Base-by-base conservation (phyloP, 805 yeast species). In the Lachancea mirantina region DNA sequence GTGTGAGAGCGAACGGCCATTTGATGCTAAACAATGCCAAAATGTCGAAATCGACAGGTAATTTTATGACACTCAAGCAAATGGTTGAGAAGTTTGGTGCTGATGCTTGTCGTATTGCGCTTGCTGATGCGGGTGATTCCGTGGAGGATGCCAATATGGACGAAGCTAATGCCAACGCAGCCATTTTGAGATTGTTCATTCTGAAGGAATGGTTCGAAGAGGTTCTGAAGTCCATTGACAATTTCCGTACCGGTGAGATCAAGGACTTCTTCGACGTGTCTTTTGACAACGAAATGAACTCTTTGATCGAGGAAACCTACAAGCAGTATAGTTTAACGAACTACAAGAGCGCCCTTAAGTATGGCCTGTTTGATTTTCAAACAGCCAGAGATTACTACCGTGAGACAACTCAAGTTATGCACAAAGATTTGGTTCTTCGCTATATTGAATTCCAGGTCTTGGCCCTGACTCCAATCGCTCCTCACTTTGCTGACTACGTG, bases 61-160 rank as follows among this genome's bases (percentile, higher is more conserved):
- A 92, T 68, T 92, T 92, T 59, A 70, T 84, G 78, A 92, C 97
- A 32, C 68, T 92, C 59, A 73, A 78, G 49, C 85, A 92, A 60
- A 73, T 82, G 57, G 78, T 79, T 39, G 70, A 76, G 49, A 92
- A 92, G 64, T 92, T 78, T 48, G 98, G 98, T 61, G 95, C 97
- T 32, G 98, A 92, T 61, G 96, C 97, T 25, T 69, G 95, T 8
- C 82, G 98, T 70, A 84, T 92, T 59, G 96, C 98, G 4, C 68
- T 92, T 45, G 98, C 97, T 28, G 98, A 92, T 67, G 96, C 96
- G 32, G 98, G 98, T 68, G 98, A 92, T 59, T 70, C 92, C 26
- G 76, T 87, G 46, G 98, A 92, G 65, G 98, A 92, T 62, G 98
- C 98, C 33, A 92, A 92, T 68, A 84, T 92, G 55, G 98, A 92